These are phyloP conservation scores for Fusarium incarnatum DNA, from an alignment of 2,329 filamentous ascomycete species.

Conservation along the genomic window DNA sequence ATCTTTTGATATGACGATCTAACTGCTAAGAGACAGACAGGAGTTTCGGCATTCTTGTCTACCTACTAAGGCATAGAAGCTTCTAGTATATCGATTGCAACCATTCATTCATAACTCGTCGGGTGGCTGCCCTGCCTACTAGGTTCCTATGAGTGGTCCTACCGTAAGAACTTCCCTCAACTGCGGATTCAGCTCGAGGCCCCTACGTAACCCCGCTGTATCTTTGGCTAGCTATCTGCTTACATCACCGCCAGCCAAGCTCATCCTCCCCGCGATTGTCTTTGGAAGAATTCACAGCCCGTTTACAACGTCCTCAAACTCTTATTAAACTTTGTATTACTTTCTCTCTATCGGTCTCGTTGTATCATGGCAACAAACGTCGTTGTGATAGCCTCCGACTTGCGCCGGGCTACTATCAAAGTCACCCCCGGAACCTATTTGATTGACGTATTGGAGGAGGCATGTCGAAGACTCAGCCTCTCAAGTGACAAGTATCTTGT, in stretches of 20 bases:
- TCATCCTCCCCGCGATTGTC: slow-evolving; percentile 27
- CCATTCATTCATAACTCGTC: neutral
- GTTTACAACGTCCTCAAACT: neutral
- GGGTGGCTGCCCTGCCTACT: too few species aligned
- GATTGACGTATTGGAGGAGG: slow-evolving; percentile 86
- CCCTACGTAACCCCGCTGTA: slow-evolving; percentile 31
- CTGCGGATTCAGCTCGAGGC: neutral
- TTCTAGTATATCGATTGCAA: slow-evolving; percentile 8
- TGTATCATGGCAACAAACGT: slow-evolving; percentile 83
- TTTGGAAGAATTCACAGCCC: neutral
- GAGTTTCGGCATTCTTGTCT: neutral
- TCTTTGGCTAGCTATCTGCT: slow-evolving; percentile 12
- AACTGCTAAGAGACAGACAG: neutral
- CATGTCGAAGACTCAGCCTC: slow-evolving; percentile 83
- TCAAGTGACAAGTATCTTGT: slow-evolving; percentile 79
- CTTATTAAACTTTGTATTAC: neutral
- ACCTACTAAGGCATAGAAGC: slow-evolving; percentile 1
- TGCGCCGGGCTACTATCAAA: slow-evolving; percentile 83
- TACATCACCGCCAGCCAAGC: slow-evolving; percentile 37
- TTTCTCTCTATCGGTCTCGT: neutral
- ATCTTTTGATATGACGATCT: neutral
- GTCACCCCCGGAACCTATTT: slow-evolving; percentile 84
- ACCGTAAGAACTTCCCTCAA: neutral
- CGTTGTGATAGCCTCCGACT: slow-evolving; percentile 83
- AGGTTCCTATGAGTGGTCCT: neutral